Evolutionary conservation across 2,329 filamentous ascomycete genomes (phyloP).

Genomic region (Fusarium mundagurra): DNA sequence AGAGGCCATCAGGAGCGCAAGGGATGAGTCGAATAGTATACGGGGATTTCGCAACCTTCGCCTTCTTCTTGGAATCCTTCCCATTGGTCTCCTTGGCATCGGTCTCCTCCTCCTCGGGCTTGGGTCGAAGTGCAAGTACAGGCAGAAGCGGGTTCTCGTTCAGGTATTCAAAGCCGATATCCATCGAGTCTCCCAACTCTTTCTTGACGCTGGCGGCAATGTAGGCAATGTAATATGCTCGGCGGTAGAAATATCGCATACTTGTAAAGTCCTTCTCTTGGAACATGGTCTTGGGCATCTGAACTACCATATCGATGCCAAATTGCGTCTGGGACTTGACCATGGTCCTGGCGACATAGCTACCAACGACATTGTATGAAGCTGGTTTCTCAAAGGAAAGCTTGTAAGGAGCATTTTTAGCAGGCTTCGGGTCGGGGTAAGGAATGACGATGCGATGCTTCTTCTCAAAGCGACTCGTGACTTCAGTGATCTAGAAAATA

Average conservation of each 20-base stretch:
- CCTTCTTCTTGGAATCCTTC: conserved; percentile 40
- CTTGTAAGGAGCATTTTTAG: conserved; percentile 81
- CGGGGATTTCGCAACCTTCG: conserved; percentile 47
- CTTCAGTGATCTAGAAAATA: conserved; percentile 70
- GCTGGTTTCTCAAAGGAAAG: conserved; percentile 79
- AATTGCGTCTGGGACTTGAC: conserved; percentile 68
- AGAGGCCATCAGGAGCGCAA: conserved; percentile 74
- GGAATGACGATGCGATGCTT: conserved; percentile 77
- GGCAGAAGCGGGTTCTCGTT: conserved; percentile 83
- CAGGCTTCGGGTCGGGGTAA: conserved; percentile 83
- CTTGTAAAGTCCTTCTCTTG: conserved; percentile 96
- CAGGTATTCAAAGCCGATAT: conserved; percentile 71
- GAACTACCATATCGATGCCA: conserved; percentile 83
- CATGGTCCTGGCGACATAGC: conserved; percentile 82
- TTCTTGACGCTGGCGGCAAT: conserved; percentile 76
- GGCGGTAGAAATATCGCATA: conserved; percentile 92
- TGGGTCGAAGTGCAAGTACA: conserved; percentile 61
- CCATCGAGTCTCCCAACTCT: conserved; percentile 62
- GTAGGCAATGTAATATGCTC: conserved; percentile 89
- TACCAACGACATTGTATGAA: conserved; percentile 88
- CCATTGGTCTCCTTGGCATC: conserved; percentile 21
- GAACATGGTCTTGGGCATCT: conserved; percentile 83
- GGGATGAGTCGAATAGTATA: conserved; percentile 81
- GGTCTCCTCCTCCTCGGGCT: conserved; percentile 32
- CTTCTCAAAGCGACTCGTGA: conserved; percentile 73